Conservation (phyloP, 306 rosid genomes). For the Rubus parviflorus region DNA sequence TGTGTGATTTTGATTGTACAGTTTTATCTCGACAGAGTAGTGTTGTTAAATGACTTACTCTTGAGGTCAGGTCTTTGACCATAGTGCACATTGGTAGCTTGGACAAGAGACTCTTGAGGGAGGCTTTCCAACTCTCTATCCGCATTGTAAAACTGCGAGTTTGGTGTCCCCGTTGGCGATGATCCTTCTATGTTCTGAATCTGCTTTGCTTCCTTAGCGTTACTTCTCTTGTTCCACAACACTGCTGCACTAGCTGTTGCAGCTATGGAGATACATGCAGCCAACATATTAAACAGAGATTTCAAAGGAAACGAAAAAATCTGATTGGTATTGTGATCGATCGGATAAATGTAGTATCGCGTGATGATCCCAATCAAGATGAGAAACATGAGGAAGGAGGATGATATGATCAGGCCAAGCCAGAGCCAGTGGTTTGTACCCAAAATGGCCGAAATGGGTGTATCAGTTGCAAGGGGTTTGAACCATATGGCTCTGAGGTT, state of each 20-base stretch:
- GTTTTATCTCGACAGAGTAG: too few relatives aligned
- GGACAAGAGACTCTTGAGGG: constrained; percentile 43
- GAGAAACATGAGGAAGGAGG: constrained; percentile 57
- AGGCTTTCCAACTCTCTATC: constrained; percentile 62
- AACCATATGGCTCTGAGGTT: constrained; percentile 35
- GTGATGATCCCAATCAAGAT: constrained; percentile 41
- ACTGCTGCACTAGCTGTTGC: constrained; percentile 38
- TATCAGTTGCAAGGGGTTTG: constrained; percentile 46
- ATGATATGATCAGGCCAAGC: constrained; percentile 55
- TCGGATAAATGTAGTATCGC: constrained; percentile 54
- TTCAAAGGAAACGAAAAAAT: constrained; percentile 38
- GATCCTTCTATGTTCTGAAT: constrained; percentile 46
- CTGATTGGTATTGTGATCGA: constrained; percentile 48
- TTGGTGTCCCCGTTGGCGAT: constrained; percentile 37
- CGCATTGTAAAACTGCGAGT: constrained; percentile 24
- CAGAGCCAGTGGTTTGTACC: constrained; percentile 70
- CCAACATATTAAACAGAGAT: constrained; percentile 44
- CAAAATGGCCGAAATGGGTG: constrained; percentile 43
- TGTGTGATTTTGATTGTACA: neutral
- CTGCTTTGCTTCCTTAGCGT: constrained; percentile 36
- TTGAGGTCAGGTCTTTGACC: constrained; percentile 63
- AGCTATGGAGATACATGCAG: constrained; percentile 44
- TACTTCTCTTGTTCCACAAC: constrained; percentile 47
- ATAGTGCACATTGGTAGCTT: constrained; percentile 55
- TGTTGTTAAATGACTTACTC: constrained; percentile 40